Evolutionary conservation across 441 rosid genomes (phyloP).

Genomic region (Arabidopsis lyrata): DNA sequence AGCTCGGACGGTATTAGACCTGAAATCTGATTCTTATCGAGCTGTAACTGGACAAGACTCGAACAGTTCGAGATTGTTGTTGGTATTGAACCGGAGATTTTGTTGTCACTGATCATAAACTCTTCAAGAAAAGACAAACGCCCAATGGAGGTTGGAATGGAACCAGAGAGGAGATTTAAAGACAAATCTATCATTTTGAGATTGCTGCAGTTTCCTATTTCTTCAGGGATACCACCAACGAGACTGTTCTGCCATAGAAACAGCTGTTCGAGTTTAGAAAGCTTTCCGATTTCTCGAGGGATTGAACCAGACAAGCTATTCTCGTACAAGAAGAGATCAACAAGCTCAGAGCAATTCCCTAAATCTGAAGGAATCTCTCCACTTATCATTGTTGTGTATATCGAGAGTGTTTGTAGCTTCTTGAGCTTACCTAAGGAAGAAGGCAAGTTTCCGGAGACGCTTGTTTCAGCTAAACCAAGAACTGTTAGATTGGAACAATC

Average conservation of each 20-base stretch:
- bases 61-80: slow-evolving; percentile 65
- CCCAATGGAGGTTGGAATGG: slow-evolving; percentile 74
- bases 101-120: slow-evolving; percentile 92
- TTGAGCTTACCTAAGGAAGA: slow-evolving; percentile 73
- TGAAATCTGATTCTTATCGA: slow-evolving; percentile 83
- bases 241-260: slow-evolving; percentile 87
- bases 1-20: slow-evolving; percentile 87
- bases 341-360: slow-evolving; percentile 91
- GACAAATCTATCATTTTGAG: slow-evolving; percentile 82
- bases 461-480: slow-evolving; percentile 85
- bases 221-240: slow-evolving; percentile 83
- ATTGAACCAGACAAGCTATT: slow-evolving; percentile 85
- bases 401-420: slow-evolving; percentile 74
- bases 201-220: slow-evolving; percentile 79
- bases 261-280: slow-evolving; percentile 72
- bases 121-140: slow-evolving; percentile 69
- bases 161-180: slow-evolving; percentile 79
- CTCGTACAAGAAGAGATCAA: slow-evolving; percentile 78
- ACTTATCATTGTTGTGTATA: slow-evolving; percentile 81
- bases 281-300: slow-evolving; percentile 78
- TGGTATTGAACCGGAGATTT: slow-evolving; percentile 87
- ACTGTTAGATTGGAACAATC: slow-evolving; percentile 77
- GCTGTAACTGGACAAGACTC: slow-evolving; percentile 78
- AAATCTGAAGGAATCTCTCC: slow-evolving; percentile 88
- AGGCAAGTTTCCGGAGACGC: slow-evolving; percentile 76